Conservation (phyloP, 805 yeast genomes). For the Candida peoriensis region DNA sequence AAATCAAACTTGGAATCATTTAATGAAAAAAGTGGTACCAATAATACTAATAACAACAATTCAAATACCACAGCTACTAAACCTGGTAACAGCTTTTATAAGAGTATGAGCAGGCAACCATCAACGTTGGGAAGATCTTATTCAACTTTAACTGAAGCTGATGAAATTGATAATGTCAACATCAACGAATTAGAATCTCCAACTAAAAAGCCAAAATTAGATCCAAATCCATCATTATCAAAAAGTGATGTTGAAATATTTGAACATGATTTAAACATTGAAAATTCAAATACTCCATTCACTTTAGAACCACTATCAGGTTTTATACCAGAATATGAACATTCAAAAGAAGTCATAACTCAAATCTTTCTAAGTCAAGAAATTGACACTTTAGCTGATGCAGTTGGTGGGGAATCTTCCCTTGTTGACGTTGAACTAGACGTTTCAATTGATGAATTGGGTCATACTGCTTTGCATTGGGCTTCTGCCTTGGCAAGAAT, state of each 20-base stretch:
- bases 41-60: too few species aligned
- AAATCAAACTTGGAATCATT: constrained; percentile 14
- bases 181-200: constrained; percentile 30
- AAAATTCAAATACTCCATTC: constrained; percentile 42
- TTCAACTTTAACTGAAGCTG: constrained; percentile 30
- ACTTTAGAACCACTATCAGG: constrained; percentile 42
- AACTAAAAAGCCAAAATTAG: constrained; percentile 29
- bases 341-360: constrained; percentile 40
- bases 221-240: neutral
- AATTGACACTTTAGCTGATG: constrained; percentile 25
- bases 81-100: constrained; percentile 12
- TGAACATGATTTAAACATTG: constrained; percentile 32
- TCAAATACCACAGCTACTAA: constrained; percentile 3
- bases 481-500: constrained; percentile 86
- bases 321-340: constrained; percentile 29
- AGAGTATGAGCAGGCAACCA: constrained; percentile 19
- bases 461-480: constrained; percentile 94
- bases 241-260: constrained; percentile 21
- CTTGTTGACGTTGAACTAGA: constrained; percentile 51
- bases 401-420: constrained; percentile 24
- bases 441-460: constrained; percentile 87
- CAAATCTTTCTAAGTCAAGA: constrained; percentile 45
- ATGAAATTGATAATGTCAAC: constrained; percentile 17
- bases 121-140: constrained; percentile 20
- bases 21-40: neutral